Evolutionary conservation across 805 yeast species (phyloP), one percentile per base, ranked within the genome.

Genomic region (Lipomyces kockii): DNA sequence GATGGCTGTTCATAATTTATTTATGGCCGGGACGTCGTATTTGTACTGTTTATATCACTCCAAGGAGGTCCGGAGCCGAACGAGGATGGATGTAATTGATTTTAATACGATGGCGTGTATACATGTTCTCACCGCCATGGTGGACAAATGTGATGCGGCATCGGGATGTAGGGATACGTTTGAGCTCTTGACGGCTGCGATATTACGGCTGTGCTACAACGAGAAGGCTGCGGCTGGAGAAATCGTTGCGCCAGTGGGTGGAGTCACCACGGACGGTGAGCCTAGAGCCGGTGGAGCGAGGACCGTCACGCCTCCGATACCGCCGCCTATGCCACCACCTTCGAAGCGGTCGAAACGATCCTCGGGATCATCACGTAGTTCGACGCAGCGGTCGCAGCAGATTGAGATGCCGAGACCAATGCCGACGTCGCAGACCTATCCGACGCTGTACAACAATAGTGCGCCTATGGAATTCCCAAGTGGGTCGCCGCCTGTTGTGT

Each of bases 1-100:
- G 97, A 93, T 92, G 1, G 95, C 96, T 0, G 93, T 91, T 2
- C 97, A 92, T 76, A 92, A 91, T 75, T 80, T 91, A 63, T 91
- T 91, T 76, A 89, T 90, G 89, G 93, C 97, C 0, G 96, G 97
- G 0, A 89, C 94, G 34, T 89, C 97, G 0, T 92, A 87, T 72
- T 80, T 92, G 56, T 92, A 90, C 75, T 85, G 92, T 0, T 82
- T 91, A 14, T 92, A 90, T 76, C 89, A 89, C 76, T 85, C 90
- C 49, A 82, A 82, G n/a, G 83, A 82, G 58, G 85, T 84, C 1
- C 77, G 89, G 27, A 75, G 78, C 5, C 78, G 79, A 5, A 82
- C 86, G 22, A 76, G 83, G 0, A 71, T 86, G 25, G 80, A 81
- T 27, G 86, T 83, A 58, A 81, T 88, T 43, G 86, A 89, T 29